These are phyloP conservation scores for Penicillium paneum DNA, from an alignment of 2,329 filamentous ascomycete genomes.

Conservation along the genomic window DNA sequence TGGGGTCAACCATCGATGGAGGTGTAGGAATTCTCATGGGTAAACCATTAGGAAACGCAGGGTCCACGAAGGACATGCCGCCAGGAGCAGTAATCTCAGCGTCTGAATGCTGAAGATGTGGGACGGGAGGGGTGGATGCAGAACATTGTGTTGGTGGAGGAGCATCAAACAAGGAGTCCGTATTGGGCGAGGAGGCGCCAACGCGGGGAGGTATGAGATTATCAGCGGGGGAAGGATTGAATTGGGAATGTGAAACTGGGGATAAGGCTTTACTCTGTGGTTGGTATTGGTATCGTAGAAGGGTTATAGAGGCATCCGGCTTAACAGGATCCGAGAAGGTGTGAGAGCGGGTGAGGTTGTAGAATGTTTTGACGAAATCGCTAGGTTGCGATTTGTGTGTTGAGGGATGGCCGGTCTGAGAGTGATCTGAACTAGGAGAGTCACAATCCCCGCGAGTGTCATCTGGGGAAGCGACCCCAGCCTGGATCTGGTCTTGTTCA, in stretches of 20 bases:
- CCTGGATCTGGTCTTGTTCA: slow-evolving; percentile 44
- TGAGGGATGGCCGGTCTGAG: slow-evolving; percentile 5
- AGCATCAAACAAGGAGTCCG: slow-evolving; percentile 1
- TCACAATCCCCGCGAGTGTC: slow-evolving; percentile 10
- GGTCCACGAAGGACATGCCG: slow-evolving; percentile 22
- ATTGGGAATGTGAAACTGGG: slow-evolving; percentile 14
- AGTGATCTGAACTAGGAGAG: slow-evolving; percentile 10
- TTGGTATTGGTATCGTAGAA: slow-evolving; percentile 25
- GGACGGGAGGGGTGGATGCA: slow-evolving; percentile 3
- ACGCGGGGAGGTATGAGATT: slow-evolving; percentile 1
- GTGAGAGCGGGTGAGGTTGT: slow-evolving; percentile 36
- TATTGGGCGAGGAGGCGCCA: slow-evolving; percentile 15
- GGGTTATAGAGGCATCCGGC: slow-evolving; percentile 15
- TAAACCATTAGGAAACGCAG: slow-evolving; percentile 16
- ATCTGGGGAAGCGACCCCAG: slow-evolving; percentile 29
- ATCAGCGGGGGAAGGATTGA: slow-evolving; percentile 11
- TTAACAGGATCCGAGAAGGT: slow-evolving; percentile 22
- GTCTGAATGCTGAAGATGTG: slow-evolving; percentile 3
- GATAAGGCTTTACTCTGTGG: slow-evolving; percentile 10
- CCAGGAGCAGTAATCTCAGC: slow-evolving; percentile 6
- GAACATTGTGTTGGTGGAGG: neutral
- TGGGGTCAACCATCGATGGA: slow-evolving; percentile 40
- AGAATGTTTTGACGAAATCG: slow-evolving; percentile 37
- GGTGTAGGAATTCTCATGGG: slow-evolving; percentile 30
- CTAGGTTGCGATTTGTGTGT: slow-evolving; percentile 18